These are phyloP conservation scores for Botrytis cinerea DNA, from an alignment of 2,329 filamentous ascomycete genomes.

Conservation along the genomic window DNA sequence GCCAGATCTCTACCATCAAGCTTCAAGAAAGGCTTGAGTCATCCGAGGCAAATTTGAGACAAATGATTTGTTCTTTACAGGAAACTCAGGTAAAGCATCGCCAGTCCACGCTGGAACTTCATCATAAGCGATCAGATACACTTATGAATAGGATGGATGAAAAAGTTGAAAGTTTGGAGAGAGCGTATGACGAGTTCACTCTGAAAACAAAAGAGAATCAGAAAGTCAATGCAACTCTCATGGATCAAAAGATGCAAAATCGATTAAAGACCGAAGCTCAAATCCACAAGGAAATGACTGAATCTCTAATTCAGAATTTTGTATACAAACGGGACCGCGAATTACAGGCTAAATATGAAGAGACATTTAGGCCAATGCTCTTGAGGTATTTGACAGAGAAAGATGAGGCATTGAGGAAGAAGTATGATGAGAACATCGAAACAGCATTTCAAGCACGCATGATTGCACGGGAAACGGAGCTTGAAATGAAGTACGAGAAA, in stretches of 20 bases:
- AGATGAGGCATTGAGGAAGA: conserved; percentile 7
- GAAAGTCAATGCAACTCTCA: neutral
- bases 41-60: neutral
- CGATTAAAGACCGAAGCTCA: neutral
- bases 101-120: conserved; percentile 1
- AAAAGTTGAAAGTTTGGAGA: neutral
- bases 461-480: conserved; percentile 4
- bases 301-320: conserved; percentile 9
- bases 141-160: conserved; percentile 10
- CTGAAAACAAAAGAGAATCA: neutral
- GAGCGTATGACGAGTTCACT: neutral
- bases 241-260: conserved; percentile 9
- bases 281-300: neutral
- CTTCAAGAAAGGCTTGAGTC: neutral
- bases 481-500: conserved; percentile 20
- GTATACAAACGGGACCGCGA: conserved; percentile 8
- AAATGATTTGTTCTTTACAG: conserved; percentile 7
- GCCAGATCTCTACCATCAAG: neutral
- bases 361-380: conserved; percentile 18
- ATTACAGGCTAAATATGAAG: conserved; percentile 19
- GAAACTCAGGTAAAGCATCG: neutral
- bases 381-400: conserved; percentile 7
- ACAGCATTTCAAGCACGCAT: neutral
- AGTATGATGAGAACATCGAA: conserved; percentile 8
- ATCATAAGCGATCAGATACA: neutral